A percentile compares a stretch with the other conserved stretches of the same genome.
Conservation (phyloP, 2,329 filamentous ascomycete genomes). For the Hortaea sp. region DNA sequence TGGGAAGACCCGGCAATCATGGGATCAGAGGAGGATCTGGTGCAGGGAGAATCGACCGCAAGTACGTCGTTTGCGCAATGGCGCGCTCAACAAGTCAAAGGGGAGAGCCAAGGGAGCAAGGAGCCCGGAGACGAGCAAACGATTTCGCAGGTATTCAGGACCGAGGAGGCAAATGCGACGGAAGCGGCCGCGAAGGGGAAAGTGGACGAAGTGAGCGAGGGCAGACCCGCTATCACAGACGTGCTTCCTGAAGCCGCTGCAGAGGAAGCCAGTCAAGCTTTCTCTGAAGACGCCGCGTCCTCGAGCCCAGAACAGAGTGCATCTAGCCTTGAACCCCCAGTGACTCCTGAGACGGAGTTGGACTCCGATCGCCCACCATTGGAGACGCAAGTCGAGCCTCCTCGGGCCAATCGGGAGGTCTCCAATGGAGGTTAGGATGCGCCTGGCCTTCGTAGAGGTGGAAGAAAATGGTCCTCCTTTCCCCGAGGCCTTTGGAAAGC, state of each 20-base stretch:
- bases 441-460: neutral
- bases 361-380: neutral
- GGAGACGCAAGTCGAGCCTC: neutral
- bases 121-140: neutral
- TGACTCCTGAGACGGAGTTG: constrained; percentile 5
- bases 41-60: neutral
- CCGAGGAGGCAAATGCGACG: constrained; percentile 1
- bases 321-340: neutral
- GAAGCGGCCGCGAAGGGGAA: neutral
- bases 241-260: neutral
- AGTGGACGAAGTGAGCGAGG: neutral
- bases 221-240: constrained; percentile 1
- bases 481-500: too few species aligned
- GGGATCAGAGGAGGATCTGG: constrained; percentile 5
- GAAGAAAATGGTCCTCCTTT: too few species aligned
- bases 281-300: neutral
- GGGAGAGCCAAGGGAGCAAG: constrained; percentile 3
- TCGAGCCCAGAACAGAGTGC: constrained; percentile 4
- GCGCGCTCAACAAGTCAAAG: constrained; percentile 6
- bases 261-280: neutral
- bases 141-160: neutral
- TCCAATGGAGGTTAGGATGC: neutral
- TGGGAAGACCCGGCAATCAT: constrained; percentile 7
- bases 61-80: constrained; percentile 7
- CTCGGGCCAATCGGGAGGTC: neutral